Evolutionary conservation across 495 filamentous ascomycete species (phyloP), one percentile per base, ranked within the genome.

Genomic region (Glarea lozoyensis): DNA sequence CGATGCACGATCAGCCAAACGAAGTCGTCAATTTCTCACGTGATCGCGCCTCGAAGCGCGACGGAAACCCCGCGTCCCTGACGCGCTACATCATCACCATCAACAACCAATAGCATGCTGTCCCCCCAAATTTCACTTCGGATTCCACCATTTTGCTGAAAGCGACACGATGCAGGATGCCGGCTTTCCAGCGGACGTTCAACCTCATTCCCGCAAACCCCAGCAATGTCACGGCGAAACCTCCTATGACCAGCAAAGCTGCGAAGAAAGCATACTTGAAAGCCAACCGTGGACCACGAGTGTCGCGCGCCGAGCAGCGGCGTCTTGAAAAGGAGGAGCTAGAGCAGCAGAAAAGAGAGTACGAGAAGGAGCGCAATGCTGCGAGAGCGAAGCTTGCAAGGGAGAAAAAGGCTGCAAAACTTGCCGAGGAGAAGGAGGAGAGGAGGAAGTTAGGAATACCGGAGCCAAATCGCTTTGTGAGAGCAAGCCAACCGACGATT

Each of bases 241-340:
- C 66, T 59, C 46, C 65, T 58, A 47, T 72, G 55, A 70, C 57
- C 65, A 70, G 44, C 63, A 69, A 65, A 65, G 60, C 64, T 63
- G 49, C 61, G 12, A 55, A 58, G 33, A 58, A 55, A 35, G 52
- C 45, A 27, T 52, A 58, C 40, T 37, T 46, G 25, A 55, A 33
- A 57, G 66, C 52, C 39, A 60, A 34, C 66, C 66, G 46, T 60
- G 62, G 18, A 54, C 69, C 42, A 16, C 33, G 35, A 23, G 23
- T 55, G 1, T 42, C 48, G 4, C 20, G 39, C 20, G 44, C 49
- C n/a, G 47, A 58, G 38, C 55, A 50, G 27, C 42, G 52, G 29
- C 23, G 40, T 18, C 40, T 17, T 11, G 55, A 55, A 13, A 36
- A 37, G 0, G 52, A 49, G 25, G 46, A 51, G 11, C 37, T 42